phyloP scores from a whole-genome alignment of 2,329 filamentous ascomycete genomes.

The Trichoderma sp. region DNA sequence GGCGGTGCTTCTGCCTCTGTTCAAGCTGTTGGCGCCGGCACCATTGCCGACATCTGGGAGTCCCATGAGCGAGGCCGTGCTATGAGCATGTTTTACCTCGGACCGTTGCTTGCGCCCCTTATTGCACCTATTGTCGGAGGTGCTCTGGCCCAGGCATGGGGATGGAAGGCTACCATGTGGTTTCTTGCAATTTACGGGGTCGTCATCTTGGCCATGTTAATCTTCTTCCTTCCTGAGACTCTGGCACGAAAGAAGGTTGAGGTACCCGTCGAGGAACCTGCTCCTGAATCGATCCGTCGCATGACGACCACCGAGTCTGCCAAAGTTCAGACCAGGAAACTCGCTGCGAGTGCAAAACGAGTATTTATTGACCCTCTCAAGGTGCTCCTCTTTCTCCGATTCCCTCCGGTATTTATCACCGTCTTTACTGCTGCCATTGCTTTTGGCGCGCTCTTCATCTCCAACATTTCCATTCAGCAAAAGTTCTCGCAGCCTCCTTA shows the following conservation, averaged over 20 bases:
- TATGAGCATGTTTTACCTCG: constrained; percentile 83
- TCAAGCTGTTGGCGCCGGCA: constrained; percentile 79
- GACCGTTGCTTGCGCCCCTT: constrained; percentile 71
- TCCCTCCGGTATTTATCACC: constrained; percentile 69
- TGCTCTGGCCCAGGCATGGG: constrained; percentile 62
- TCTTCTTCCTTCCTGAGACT: constrained; percentile 65
- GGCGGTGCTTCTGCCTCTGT: constrained; percentile 78
- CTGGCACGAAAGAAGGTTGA: constrained; percentile 40
- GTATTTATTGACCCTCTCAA: constrained; percentile 69
- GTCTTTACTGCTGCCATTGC: constrained; percentile 73
- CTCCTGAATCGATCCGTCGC: constrained; percentile 35
- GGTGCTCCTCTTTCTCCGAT: constrained; percentile 68
- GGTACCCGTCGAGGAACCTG: not conserved
- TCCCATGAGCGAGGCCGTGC: constrained; percentile 67
- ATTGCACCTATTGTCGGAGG: constrained; percentile 76
- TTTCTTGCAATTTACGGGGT: constrained; percentile 70
- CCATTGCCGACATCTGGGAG: constrained; percentile 80
- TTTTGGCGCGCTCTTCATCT: constrained; percentile 71
- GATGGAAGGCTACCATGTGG: constrained; percentile 78
- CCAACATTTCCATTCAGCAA: constrained; percentile 74
- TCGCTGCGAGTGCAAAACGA: constrained; percentile 53
- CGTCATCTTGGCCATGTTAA: constrained; percentile 51
- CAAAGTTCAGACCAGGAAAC: constrained; percentile 52
- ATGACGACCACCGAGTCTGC: constrained; percentile 63
- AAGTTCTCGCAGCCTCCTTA: constrained; percentile 68